Conservation (phyloP, 352 stramenopile species). For the Pelagophyceae sp. region DNA sequence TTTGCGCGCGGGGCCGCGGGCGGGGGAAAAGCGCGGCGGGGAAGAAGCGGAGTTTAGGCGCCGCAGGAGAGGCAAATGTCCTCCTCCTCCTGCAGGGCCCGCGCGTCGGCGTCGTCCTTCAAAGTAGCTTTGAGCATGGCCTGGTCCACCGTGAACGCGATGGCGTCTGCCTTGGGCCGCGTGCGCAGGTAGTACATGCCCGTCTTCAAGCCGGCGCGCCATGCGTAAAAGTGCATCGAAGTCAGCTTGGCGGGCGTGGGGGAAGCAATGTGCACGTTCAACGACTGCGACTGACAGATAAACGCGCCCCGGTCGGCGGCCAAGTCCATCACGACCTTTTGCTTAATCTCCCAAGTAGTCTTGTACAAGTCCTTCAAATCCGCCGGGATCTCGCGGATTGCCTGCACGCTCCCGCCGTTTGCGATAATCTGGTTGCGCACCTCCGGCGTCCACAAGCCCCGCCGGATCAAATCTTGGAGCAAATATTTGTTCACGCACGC, state of each 20-base stretch:
- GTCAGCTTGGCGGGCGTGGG: slow-evolving; percentile 93
- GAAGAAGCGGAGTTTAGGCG: slow-evolving; percentile 38
- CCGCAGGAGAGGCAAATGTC: slow-evolving; percentile 61
- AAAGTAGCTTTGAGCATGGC: slow-evolving; percentile 52
- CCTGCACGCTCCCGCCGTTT: slow-evolving; percentile 88
- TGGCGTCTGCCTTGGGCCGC: slow-evolving; percentile 93
- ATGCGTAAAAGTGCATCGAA: slow-evolving; percentile 99
- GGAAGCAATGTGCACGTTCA: slow-evolving; percentile 98
- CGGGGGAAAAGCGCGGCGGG: neutral
- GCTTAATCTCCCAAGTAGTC: slow-evolving; percentile 99
- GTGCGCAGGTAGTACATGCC: slow-evolving; percentile 99
- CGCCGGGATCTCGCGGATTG: slow-evolving; percentile 58
- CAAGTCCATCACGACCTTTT: slow-evolving; percentile 92
- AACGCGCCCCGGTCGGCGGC: slow-evolving; percentile 93
- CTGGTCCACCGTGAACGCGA: slow-evolving; percentile 99
- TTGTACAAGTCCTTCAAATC: slow-evolving; percentile 91
- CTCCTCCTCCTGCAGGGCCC: slow-evolving; percentile 51
- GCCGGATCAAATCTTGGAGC: slow-evolving; percentile 88
- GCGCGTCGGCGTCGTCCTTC: slow-evolving; percentile 3
- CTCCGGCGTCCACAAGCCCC: slow-evolving; percentile 89
- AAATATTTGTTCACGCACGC: slow-evolving; percentile 99
- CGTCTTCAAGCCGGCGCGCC: slow-evolving; percentile 99
- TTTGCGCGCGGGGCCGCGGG: neutral
- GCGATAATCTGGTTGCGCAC: slow-evolving; percentile 97
- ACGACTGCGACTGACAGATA: slow-evolving; percentile 87